Base-by-base conservation (phyloP, 139 green algal genomes). In the Penium margaritaceum region DNA sequence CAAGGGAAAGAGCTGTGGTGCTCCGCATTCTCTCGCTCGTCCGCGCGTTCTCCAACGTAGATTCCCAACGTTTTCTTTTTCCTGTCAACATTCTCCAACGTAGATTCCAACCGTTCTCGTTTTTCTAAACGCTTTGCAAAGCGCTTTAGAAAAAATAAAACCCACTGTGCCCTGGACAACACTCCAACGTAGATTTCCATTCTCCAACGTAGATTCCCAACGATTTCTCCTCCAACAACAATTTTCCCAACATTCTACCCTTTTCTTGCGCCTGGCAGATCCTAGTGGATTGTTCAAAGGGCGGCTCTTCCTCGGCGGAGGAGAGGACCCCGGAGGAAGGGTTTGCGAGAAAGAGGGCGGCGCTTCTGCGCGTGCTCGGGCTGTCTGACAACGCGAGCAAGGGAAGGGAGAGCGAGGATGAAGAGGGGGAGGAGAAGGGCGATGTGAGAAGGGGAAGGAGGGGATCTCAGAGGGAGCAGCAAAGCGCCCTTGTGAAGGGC, bases 261-360 rank as follows among this genome's bases (percentile, higher is more conserved):
- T 62, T 14, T 17, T 15, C 30, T 68, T 19, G 24, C 14, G 5
- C 1, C 7, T 24, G 9, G 2, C 66, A 96, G 85, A 87, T 94
- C 82, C 81, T 97, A 32, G 81, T 97, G 30, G 92, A 97, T 81
- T 97, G 92, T 84, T 89, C 77, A 62, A n/a, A 60, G 51, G 91
- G 92, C n/a, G 92, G 90, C n/a, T n/a, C n/a, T n/a, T n/a, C n/a
- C n/a, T n/a, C 90, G 15, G 87, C 89, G 7, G 88, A 91, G 44
- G 82, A 93, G 6, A 84, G 70, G 19, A 73, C 41, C 19, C 84
- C 91, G 38, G 90, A 95, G 77, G 86, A 32, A 21, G 91, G 87
- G 27, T 88, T 86, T 27, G 35, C 39, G 41, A 84, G 91, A 62
- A 96, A 96, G 84, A 73, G 85, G 14, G 85, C 85, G 9, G 88